Evolutionary conservation across 2,329 filamentous ascomycete species (phyloP).

Genomic region (Xylariomycetidae sp.): DNA sequence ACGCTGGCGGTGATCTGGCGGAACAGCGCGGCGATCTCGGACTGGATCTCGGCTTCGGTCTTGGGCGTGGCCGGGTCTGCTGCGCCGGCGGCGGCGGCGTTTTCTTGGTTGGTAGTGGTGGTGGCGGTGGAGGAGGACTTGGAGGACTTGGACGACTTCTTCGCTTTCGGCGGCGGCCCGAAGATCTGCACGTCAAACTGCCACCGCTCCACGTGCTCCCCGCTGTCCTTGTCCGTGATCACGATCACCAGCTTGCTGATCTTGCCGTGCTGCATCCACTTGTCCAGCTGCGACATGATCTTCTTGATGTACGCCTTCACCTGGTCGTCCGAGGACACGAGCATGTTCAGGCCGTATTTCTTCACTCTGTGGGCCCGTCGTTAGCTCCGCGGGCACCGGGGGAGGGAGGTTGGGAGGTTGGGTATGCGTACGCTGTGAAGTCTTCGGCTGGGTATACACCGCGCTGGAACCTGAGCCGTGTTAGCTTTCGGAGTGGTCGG

Average conservation of each 20-base stretch:
- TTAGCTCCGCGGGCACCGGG: no score
- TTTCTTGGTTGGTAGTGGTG: conserved; percentile 61
- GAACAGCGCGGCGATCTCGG: conserved; percentile 94
- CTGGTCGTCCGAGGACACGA: conserved; percentile 93
- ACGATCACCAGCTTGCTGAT: conserved; percentile 97
- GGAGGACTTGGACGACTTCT: conserved; percentile 45
- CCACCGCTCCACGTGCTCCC: conserved; percentile 94
- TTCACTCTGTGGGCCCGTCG: conserved; percentile 54
- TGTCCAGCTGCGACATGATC: conserved; percentile 96
- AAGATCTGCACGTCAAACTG: conserved; percentile 74
- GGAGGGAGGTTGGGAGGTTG: neutral
- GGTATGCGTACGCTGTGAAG: conserved; percentile 69
- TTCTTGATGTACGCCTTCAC: conserved; percentile 99
- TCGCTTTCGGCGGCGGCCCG: conserved; percentile 21
- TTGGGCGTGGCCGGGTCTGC: conserved; percentile 55
- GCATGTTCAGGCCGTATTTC: conserved; percentile 99
- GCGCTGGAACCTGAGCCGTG: conserved; percentile 65
- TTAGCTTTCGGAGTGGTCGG: neutral
- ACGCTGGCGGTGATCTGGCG: conserved; percentile 97
- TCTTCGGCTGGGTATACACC: conserved; percentile 89
- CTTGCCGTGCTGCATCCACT: conserved; percentile 96
- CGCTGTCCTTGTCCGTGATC: conserved; percentile 94
- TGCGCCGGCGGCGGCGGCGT: conserved; percentile 35
- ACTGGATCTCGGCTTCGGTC: conserved; percentile 87
- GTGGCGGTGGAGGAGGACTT: conserved; percentile 39